Percentiles rank a stretch among this genome's conserved stretches.
Conservation (phyloP, 2,329 filamentous ascomycete genomes). For the Aspergillus nomiae region DNA sequence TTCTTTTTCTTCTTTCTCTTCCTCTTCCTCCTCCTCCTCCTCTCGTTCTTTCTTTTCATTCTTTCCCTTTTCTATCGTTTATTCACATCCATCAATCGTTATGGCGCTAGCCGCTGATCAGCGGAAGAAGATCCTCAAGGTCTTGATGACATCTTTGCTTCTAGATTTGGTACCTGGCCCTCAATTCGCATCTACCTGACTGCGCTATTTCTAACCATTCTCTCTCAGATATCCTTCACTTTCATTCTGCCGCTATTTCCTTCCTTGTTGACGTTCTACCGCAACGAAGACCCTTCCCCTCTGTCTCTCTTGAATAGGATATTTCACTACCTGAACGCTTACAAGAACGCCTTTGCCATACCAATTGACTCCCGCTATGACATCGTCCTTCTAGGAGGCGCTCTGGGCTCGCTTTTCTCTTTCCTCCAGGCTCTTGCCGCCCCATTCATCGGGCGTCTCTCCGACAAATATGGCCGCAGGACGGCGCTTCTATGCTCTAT, state of each 20-base stretch:
- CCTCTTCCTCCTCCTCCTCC: constrained; percentile 20
- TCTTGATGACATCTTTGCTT: constrained; percentile 85
- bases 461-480: constrained; percentile 83
- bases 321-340: constrained; percentile 81
- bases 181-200: background rate
- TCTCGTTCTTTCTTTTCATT: background rate
- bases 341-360: constrained; percentile 89
- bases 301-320: constrained; percentile 75
- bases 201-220: constrained; percentile 3
- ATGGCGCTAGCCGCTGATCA: constrained; percentile 46
- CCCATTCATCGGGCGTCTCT: constrained; percentile 84
- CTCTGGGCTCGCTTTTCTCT: constrained; percentile 89
- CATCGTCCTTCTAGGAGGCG: constrained; percentile 91
- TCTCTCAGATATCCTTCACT: constrained; percentile 84
- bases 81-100: constrained; percentile 4
- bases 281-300: constrained; percentile 69
- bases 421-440: constrained; percentile 90
- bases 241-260: constrained; percentile 97
- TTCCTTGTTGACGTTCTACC: constrained; percentile 93
- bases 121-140: constrained; percentile 80
- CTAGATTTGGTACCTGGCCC: constrained; percentile 73
- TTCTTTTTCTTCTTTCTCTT: constrained; percentile 9
- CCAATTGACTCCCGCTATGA: constrained; percentile 97
- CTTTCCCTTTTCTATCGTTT: background rate
- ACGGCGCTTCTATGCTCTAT: constrained; percentile 88